Percentiles rank a stretch among this genome's conserved stretches.
These are phyloP conservation scores for Saturnispora hagleri DNA, from an alignment of 805 yeast genomes.

Conservation along the genomic window DNA sequence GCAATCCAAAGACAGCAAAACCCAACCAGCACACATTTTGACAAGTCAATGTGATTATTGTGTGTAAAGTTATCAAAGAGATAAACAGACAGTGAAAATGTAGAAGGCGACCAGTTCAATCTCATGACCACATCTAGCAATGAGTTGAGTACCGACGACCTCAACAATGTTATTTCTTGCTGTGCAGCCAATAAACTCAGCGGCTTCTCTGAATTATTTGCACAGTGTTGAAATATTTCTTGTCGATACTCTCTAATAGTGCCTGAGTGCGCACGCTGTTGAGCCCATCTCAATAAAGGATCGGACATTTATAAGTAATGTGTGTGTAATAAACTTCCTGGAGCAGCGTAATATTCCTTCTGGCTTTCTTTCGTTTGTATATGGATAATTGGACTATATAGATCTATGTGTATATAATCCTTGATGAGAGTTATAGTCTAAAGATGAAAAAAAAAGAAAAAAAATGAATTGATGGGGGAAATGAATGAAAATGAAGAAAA, in stretches of 20 bases:
- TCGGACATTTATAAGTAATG: neutral
- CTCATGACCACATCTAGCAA: conserved; percentile 25
- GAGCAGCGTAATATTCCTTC: neutral
- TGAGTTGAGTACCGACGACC: conserved; percentile 24
- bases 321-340: neutral
- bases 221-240: conserved; percentile 22
- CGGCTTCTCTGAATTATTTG: conserved; percentile 24
- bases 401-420: neutral
- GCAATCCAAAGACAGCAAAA: conserved; percentile 40
- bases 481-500: neutral
- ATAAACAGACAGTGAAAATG: conserved; percentile 31
- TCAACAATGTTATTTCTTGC: conserved; percentile 12
- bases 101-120: conserved; percentile 25
- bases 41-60: conserved; percentile 25
- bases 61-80: conserved; percentile 33
- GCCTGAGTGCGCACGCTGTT: conserved; percentile 22
- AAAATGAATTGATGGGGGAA: neutral
- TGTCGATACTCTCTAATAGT: conserved; percentile 23
- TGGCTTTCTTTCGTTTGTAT: neutral
- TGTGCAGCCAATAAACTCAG: conserved; percentile 13
- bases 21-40: conserved; percentile 32
- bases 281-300: conserved; percentile 14
- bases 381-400: too few relatives aligned
- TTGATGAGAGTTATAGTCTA: conserved; percentile 11
- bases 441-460: conserved; percentile 5